Conservation (phyloP, 148 eudicot genomes). For the Camellia japonica region DNA sequence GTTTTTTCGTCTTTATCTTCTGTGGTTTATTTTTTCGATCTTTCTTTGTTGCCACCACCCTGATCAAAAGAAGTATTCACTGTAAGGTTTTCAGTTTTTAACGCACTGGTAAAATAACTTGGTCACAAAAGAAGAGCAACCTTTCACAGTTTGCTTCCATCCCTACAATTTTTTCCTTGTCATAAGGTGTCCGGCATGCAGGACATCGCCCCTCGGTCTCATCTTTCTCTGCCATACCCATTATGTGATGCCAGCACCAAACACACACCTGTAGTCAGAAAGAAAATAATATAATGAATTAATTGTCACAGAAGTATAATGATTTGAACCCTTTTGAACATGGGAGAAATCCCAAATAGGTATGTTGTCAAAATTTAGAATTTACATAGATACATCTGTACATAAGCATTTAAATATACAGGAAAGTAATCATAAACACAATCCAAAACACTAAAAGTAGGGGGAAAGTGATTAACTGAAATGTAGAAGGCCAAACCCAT, state of each 20-base stretch:
- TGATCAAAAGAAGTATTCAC: slow-evolving; percentile 13
- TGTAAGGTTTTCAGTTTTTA: slow-evolving; percentile 9
- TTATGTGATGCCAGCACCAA: slow-evolving; percentile 73
- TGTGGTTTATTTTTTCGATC: slow-evolving; percentile 45
- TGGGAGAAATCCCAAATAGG: not conserved
- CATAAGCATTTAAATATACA: not conserved
- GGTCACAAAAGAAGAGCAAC: slow-evolving; percentile 24
- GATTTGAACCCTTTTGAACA: not conserved
- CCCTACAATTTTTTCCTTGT: slow-evolving; percentile 51
- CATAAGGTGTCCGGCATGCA: slow-evolving; percentile 56
- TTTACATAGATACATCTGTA: not conserved
- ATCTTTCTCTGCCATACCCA: slow-evolving; percentile 70
- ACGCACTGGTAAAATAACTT: not conserved
- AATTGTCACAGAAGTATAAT: not conserved
- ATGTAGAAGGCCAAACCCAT: not conserved
- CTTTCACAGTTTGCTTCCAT: slow-evolving; percentile 47
- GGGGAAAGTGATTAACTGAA: not conserved
- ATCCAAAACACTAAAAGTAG: not conserved
- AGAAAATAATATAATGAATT: not conserved
- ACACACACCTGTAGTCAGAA: slow-evolving; percentile 45
- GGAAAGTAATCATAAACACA: not conserved
- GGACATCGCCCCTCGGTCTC: slow-evolving; percentile 57
- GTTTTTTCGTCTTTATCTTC: slow-evolving; percentile 42
- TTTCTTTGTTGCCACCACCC: slow-evolving; percentile 31
- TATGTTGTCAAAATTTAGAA: not conserved